phyloP scores from a whole-genome alignment of 2,329 filamentous ascomycete species.

The Amauroascus verrucosus region DNA sequence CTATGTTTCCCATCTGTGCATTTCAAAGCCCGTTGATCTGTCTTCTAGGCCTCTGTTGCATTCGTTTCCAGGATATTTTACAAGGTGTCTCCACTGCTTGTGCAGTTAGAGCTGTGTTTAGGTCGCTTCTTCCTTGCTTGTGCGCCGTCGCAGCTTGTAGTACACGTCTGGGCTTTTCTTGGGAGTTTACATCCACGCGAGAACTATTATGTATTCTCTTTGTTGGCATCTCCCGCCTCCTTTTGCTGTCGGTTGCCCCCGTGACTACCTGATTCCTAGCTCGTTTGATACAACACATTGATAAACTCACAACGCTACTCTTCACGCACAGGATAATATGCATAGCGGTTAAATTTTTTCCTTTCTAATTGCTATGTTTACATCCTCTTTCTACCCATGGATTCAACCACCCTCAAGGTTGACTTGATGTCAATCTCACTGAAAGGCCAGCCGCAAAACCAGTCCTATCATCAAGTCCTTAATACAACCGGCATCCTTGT shows the following conservation, averaged over 20 bases:
- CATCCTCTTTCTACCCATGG: background rate
- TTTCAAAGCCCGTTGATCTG: no score
- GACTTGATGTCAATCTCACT: background rate
- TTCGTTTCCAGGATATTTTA: no score
- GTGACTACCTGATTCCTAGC: background rate
- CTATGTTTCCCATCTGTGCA: no score
- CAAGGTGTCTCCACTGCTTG: no score
- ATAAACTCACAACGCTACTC: background rate
- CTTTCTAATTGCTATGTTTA: background rate
- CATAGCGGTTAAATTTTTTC: background rate
- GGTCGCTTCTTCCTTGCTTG: no score
- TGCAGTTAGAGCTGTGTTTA: no score
- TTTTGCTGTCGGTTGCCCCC: background rate
- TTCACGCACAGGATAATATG: background rate
- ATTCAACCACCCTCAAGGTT: background rate
- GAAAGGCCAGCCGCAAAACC: background rate
- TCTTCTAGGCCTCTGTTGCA: no score
- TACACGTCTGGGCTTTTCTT: background rate
- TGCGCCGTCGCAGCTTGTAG: no score
- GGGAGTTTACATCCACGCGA: background rate
- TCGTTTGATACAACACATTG: slow-evolving; percentile 8
- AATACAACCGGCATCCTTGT: slow-evolving; percentile 20
- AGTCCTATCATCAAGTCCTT: background rate
- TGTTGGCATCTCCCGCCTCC: background rate
- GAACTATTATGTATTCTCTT: no score